phyloP scores from a whole-genome alignment of 169 alveolate genomes.

The Plasmodium malariae region DNA sequence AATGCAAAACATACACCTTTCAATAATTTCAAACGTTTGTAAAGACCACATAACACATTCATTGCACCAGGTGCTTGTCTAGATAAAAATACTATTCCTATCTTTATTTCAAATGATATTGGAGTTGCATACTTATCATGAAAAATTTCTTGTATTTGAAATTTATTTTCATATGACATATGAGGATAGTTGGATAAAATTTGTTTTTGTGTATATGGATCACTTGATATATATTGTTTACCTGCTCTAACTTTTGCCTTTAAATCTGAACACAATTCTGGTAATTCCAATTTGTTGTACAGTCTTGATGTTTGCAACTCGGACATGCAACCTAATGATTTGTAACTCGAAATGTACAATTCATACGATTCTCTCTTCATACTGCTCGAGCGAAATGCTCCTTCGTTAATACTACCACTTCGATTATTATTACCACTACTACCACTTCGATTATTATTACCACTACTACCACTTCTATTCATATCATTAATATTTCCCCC shows the following conservation, averaged over 20 bases:
- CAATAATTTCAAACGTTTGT: conserved; percentile 88
- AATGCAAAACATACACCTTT: conserved; percentile 91
- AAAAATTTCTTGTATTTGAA: conserved; percentile 83
- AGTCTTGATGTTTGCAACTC: conserved; percentile 78
- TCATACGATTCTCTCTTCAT: conserved; percentile 5
- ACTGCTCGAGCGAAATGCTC: no score
- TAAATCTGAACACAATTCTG: conserved; percentile 80
- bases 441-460: no score
- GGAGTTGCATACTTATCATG: conserved; percentile 76
- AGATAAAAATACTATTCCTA: conserved; percentile 95
- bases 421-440: no score
- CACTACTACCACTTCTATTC: no score
- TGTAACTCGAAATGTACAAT: conserved; percentile 35
- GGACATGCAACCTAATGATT: conserved; percentile 72
- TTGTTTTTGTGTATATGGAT: conserved; percentile 92
- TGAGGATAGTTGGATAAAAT: conserved; percentile 91
- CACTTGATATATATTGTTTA: conserved; percentile 85
- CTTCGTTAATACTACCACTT: no score
- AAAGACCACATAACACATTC: conserved; percentile 96
- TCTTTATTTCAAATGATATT: conserved; percentile 76
- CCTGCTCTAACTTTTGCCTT: conserved; percentile 79
- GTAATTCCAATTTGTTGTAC: conserved; percentile 78
- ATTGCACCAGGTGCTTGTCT: conserved; percentile 98
- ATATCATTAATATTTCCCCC: no score
- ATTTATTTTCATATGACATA: conserved; percentile 78